Base-by-base conservation (phyloP, 2,329 filamentous ascomycete genomes). In the Emericellopsis cladophorae region DNA sequence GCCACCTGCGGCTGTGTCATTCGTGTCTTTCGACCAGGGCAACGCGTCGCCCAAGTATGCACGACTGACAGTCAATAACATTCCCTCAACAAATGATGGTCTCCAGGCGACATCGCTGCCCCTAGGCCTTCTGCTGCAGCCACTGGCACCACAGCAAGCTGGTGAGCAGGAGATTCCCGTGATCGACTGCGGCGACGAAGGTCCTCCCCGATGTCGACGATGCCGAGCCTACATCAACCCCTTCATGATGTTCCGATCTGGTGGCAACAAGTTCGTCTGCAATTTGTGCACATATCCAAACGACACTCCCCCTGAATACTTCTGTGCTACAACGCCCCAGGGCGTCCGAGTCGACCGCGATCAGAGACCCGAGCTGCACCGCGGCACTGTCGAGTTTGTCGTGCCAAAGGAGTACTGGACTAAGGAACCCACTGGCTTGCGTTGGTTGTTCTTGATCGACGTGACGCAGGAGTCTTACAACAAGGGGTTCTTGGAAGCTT, bases 331-430 rank as follows among this genome's bases (percentile, higher is more conserved):
- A 22, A 90, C 86, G 52, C 86, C 86, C 5, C 81, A 86, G 42
- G 92, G 92, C 15, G 76, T 87, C 34, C 81, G 92, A 43, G 79
- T 94, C 39, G 92, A 98, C 61, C 78, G 92, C 38, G 76, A 89
- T 55, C 84, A 93, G 56, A 75, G 92, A 40, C 89, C 90, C 0
- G 92, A 98, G 63, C 70, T 98, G 52, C 85, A 81, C 52, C 76
- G 86, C 42, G 92, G 92, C 31, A 96, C 92, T 0, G 90, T 96
- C 36, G 92, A 98, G 57, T 98, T 94, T 56, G 72, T 92, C 45
- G 93, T 98, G 12, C 92, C 92, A 14, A 96, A 95, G 65, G 92
- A 98, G 64, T 98, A 98, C 64, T 98, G 89, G 86, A 90, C 87
- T 21, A 92, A 90, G 59, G 83, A 93, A 57, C 92, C 92, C 1